These are phyloP conservation scores for Moesziomyces aphidis DNA, from an alignment of 1,284 basidiomycete species.

Conservation along the genomic window DNA sequence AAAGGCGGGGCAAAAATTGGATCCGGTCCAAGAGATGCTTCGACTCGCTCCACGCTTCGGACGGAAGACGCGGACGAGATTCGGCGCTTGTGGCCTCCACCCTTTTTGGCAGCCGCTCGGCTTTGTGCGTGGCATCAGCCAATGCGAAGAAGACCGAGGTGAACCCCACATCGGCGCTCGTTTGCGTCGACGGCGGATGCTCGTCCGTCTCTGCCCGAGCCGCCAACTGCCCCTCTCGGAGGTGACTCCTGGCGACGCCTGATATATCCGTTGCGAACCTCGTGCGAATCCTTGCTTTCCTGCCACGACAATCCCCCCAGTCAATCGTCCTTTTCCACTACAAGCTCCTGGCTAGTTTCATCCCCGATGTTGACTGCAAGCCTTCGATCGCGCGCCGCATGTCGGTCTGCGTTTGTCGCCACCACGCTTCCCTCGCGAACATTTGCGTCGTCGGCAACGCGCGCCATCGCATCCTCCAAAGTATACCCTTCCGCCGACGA, in stretches of 20 bases:
- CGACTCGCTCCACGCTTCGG: constrained; percentile 1
- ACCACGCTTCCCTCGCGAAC: constrained; percentile 25
- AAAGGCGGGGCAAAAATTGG: constrained; percentile 19
- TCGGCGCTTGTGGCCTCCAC: neutral
- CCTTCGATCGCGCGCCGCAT: constrained; percentile 20
- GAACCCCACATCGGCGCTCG: neutral
- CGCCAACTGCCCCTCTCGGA: neutral
- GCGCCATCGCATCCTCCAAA: constrained; percentile 34
- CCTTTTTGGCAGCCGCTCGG: too few species aligned
- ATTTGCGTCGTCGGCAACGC: constrained; percentile 16
- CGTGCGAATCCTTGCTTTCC: too few species aligned
- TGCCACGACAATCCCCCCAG: too few species aligned
- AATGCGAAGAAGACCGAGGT: constrained; percentile 3
- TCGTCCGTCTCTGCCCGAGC: constrained; percentile 4
- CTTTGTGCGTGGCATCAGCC: neutral
- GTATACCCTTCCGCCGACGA: constrained; percentile 54
- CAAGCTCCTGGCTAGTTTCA: neutral
- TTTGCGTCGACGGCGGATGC: too few species aligned
- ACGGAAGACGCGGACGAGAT: constrained; percentile 36
- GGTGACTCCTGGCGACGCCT: neutral
- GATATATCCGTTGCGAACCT: too few species aligned
- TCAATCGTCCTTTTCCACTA: neutral
- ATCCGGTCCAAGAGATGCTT: constrained; percentile 1
- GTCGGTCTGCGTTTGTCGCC: constrained; percentile 15
- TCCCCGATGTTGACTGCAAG: constrained; percentile 24